Conservation (phyloP, 2,329 filamentous ascomycete genomes). For the Myriosclerotinia duriaeana region DNA sequence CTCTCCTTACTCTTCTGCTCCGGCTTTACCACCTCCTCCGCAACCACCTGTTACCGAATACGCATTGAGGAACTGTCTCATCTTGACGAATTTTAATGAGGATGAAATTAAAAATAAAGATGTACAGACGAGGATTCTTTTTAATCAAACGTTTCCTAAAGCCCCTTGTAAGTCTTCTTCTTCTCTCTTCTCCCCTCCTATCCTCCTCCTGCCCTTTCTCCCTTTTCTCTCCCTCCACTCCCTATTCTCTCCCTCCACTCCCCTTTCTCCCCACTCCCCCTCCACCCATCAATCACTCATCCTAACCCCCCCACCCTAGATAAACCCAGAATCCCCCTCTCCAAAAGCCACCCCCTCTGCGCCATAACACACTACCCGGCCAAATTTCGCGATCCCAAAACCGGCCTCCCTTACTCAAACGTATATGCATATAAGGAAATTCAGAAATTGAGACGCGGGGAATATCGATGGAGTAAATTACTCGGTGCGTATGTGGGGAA, state of each 20-base stretch:
- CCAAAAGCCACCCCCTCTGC: conserved; percentile 52
- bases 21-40: conserved; percentile 28
- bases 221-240: not conserved
- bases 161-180: conserved; percentile 47
- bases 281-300: too few relatives aligned
- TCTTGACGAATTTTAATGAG: conserved; percentile 58
- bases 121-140: conserved; percentile 55
- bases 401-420: conserved; percentile 79
- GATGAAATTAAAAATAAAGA: conserved; percentile 51
- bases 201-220: not conserved
- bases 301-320: not conserved
- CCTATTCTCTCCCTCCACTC: not conserved
- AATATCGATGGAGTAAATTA: conserved; percentile 79
- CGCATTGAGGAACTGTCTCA: conserved; percentile 56
- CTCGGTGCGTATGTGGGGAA: conserved; percentile 81
- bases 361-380: conserved; percentile 81
- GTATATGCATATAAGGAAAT: conserved; percentile 79
- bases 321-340: conserved; percentile 23
- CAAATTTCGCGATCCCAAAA: conserved; percentile 80
- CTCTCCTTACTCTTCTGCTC: conserved; percentile 25
- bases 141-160: conserved; percentile 50
- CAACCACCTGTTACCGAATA: conserved; percentile 46
- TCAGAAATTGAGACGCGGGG: conserved; percentile 67
- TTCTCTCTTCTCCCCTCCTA: not conserved
- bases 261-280: not conserved